Percentiles rank a stretch among this genome's conserved stretches.
These are phyloP conservation scores for Aspergillus oerlinghausenensis DNA, from an alignment of 2,329 filamentous ascomycete species.

Conservation along the genomic window DNA sequence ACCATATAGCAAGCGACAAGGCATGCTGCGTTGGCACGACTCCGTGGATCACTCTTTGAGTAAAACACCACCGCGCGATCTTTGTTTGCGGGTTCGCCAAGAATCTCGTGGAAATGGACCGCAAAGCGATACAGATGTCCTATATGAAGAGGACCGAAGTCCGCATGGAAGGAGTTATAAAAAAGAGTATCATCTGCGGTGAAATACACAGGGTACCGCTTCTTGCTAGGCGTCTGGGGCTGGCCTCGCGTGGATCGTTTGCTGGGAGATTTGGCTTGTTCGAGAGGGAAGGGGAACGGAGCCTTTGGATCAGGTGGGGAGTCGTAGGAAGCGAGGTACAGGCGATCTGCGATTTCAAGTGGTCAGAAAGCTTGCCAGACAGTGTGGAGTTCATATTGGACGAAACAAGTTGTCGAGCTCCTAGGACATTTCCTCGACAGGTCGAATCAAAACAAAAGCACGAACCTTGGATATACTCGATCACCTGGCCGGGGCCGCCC, in stretches of 20 bases:
- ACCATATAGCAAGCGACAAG: constrained; percentile 98
- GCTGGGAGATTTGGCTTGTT: constrained; percentile 61
- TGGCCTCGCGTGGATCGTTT: constrained; percentile 68
- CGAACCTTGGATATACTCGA: constrained; percentile 93
- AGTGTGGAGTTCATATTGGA: background rate
- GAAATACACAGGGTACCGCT: constrained; percentile 78
- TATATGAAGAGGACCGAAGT: constrained; percentile 96
- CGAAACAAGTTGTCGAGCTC: constrained; percentile 10
- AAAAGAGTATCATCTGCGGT: constrained; percentile 86
- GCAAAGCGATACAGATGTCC: constrained; percentile 96
- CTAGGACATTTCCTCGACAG: background rate
- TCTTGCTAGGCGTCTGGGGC: constrained; percentile 53
- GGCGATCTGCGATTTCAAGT: constrained; percentile 60
- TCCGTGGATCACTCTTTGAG: constrained; percentile 86
- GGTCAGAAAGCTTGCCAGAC: background rate
- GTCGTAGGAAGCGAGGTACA: constrained; percentile 91
- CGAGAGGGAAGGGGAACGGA: constrained; percentile 72
- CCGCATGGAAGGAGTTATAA: constrained; percentile 98
- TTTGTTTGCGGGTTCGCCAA: constrained; percentile 87
- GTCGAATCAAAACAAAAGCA: constrained; percentile 16
- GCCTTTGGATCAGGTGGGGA: constrained; percentile 76
- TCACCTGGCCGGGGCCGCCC: constrained; percentile 75
- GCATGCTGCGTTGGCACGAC: constrained; percentile 85
- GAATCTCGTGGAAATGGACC: constrained; percentile 89
- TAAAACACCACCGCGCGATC: constrained; percentile 91